Evolutionary conservation across 163 green algal genomes (phyloP), one percentile per base, ranked within the genome.

Genomic region (Scenedesmus sp.): DNA sequence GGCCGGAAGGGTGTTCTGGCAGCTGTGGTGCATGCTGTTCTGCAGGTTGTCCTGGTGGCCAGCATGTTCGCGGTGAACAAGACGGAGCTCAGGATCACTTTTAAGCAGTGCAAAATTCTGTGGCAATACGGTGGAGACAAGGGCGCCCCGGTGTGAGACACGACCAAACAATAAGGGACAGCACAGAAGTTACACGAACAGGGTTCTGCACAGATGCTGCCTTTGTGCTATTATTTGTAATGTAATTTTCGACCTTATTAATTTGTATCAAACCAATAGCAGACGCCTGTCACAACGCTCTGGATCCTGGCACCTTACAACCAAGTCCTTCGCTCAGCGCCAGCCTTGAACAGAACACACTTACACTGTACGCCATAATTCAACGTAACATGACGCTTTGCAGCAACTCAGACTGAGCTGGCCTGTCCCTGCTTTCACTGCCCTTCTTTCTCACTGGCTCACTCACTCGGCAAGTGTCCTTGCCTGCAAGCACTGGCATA

Each of bases 401-500:
- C 65, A 16, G 30, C 65, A 76, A 20, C 30, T 40, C 0, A 22
- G 7, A 76, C 65, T 76, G 65, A 76, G 65, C 65, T 76, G 30
- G 7, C 65, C 4, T 76, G 65, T 76, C 65, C 65, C 65, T 76
- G 30, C 65, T 40, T 76, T 76, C 65, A 76, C 65, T 40, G 65
- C 30, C 65, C 65, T 76, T 76, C 30, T 76, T 72, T 76, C 65
- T 76, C 65, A 76, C 65, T 76, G 65, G 65, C 65, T 76, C 30
- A 76, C 65, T 76, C 65, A 76, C 30, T 76, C 30, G 7, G 65
- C 30, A 40, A 76, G 65, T 76, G 65, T 76, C 30, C 65, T 40
- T 7, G 30, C 65, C 6, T 15, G 65, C 65, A 40, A 76, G 65
- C 65, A 76, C 65, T 18, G 26, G 65, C 65, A 40, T 5, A 40